phyloP scores from a whole-genome alignment of 495 filamentous ascomycete genomes.

The Penicillium turbatum region DNA sequence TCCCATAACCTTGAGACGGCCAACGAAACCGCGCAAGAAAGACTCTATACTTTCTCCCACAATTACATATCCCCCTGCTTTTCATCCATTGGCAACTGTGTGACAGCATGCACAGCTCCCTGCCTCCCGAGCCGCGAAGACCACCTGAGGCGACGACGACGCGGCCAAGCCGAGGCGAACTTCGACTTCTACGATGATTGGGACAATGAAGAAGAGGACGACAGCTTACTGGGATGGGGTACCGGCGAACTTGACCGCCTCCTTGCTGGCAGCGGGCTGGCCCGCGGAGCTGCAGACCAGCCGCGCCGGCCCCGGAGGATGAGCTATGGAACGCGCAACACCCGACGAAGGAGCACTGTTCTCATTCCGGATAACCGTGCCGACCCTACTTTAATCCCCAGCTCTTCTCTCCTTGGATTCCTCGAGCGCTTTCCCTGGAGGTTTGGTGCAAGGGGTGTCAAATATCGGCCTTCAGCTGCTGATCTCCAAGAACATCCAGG shows the following conservation, averaged over 20 bases:
- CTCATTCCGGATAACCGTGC: conserved; percentile 53
- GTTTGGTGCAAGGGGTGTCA: conserved; percentile 68
- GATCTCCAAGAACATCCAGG: conserved; percentile 88
- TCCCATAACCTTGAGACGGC: conserved; percentile 88
- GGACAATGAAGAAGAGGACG: conserved; percentile 67
- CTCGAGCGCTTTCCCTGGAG: conserved; percentile 80
- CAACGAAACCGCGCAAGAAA: conserved; percentile 83
- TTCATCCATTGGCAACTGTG: conserved; percentile 55
- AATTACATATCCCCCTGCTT: conserved; percentile 82
- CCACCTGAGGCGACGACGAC: conserved; percentile 61
- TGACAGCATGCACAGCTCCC: conserved; percentile 64
- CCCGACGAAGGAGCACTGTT: conserved; percentile 60
- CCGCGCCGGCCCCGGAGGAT: conserved; percentile 73
- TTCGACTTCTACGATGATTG: conserved; percentile 99
- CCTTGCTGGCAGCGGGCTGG: conserved; percentile 66
- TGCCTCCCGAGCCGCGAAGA: conserved; percentile 74
- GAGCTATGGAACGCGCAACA: conserved; percentile 77
- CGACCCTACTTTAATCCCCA: conserved; percentile 89
- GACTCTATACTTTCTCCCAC: conserved; percentile 83
- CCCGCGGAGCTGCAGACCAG: conserved; percentile 51
- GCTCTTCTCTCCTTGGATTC: conserved; percentile 81
- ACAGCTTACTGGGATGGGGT: conserved; percentile 66
- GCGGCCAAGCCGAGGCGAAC: conserved; percentile 69
- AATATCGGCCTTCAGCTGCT: conserved; percentile 87
- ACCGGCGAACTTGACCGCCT: conserved; percentile 87